Percentiles rank a stretch among this genome's conserved stretches.
These are phyloP conservation scores for Mrakia blollopis DNA, from an alignment of 768 basidiomycete species.

Conservation along the genomic window DNA sequence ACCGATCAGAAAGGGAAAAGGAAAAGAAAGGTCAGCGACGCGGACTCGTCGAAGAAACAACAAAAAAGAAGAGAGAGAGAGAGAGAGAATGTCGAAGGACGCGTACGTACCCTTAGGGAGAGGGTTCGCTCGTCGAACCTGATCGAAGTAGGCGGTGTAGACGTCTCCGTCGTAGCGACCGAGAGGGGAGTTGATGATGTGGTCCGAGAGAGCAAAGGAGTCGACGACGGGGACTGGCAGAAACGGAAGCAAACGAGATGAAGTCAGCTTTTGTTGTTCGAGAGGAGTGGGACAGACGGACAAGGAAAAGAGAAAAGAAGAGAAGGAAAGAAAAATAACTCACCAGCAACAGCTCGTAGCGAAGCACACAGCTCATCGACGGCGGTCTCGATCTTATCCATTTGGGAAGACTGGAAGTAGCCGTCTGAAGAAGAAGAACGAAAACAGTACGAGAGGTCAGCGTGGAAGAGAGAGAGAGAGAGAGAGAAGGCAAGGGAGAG, in stretches of 20 bases:
- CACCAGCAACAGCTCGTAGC: conserved; percentile 41
- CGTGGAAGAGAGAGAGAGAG: background rate
- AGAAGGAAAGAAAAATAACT: conserved; percentile 32
- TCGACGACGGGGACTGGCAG: conserved; percentile 42
- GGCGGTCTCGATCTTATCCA: conserved; percentile 40
- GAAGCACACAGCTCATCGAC: conserved; percentile 42
- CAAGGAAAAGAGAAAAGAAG: too few species aligned
- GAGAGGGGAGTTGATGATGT: conserved; percentile 46
- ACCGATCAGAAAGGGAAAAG: too few species aligned
- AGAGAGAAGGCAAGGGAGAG: background rate
- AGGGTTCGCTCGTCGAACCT: conserved; percentile 47
- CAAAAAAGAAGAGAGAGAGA: background rate
- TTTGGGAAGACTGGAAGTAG: conserved; percentile 41
- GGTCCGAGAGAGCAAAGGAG: conserved; percentile 41
- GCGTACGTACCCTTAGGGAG: conserved; percentile 39
- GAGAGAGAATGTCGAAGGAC: background rate
- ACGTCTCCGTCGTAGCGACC: conserved; percentile 48
- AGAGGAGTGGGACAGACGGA: background rate
- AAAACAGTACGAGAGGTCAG: too few species aligned
- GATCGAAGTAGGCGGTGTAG: conserved; percentile 49
- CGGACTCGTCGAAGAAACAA: background rate
- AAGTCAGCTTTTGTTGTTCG: background rate
- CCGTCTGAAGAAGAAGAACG: conserved; percentile 36
- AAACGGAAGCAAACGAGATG: background rate
- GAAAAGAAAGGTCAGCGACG: background rate